Conservation (phyloP, 2,329 filamentous ascomycete species). For the Xylaria sp. region DNA sequence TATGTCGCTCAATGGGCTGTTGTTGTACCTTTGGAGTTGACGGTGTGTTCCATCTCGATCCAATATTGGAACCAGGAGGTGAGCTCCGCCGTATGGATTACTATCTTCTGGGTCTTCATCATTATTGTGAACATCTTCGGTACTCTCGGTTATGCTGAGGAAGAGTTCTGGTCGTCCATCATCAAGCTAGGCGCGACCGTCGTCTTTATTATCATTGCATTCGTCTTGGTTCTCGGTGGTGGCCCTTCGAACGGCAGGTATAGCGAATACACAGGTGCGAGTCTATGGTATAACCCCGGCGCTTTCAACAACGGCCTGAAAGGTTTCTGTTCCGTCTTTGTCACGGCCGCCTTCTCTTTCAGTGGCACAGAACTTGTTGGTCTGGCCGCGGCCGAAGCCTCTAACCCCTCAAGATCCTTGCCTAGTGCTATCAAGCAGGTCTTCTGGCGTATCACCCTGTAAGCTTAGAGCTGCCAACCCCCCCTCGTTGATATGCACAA, state of each 20-base stretch:
- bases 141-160: constrained; percentile 60
- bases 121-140: constrained; percentile 62
- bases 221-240: constrained; percentile 64
- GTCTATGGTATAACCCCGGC: constrained; percentile 56
- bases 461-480: constrained; percentile 3
- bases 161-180: constrained; percentile 64
- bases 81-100: constrained; percentile 59
- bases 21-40: constrained; percentile 55
- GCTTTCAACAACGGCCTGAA: constrained; percentile 76
- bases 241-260: constrained; percentile 57
- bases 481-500: background rate
- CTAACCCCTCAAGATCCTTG: constrained; percentile 72
- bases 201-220: constrained; percentile 67
- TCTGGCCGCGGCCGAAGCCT: constrained; percentile 72
- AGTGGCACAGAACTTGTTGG: constrained; percentile 77
- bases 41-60: constrained; percentile 55
- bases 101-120: constrained; percentile 59
- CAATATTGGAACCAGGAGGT: constrained; percentile 54
- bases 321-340: constrained; percentile 73
- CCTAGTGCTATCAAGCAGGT: constrained; percentile 85
- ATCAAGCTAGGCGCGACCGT: constrained; percentile 64
- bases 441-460: constrained; percentile 61
- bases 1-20: constrained; percentile 57
- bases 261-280: constrained; percentile 54
- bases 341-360: constrained; percentile 76